phyloP scores from a whole-genome alignment of 768 basidiomycete genomes.

The Termitomyces bulborhizus region DNA sequence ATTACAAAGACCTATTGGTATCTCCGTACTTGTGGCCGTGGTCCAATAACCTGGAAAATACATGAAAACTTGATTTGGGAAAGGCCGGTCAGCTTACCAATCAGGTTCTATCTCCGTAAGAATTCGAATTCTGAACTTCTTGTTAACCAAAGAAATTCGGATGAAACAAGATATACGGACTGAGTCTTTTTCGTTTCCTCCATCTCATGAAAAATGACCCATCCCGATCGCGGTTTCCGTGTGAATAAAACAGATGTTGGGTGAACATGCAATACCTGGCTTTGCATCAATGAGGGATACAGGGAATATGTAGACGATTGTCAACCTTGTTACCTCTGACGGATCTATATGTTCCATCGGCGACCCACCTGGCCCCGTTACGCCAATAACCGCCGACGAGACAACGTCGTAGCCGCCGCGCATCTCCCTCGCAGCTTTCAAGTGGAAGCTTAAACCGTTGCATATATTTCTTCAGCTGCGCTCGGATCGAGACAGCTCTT shows the following conservation, averaged over 20 bases:
- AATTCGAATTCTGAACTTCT: conserved; percentile 67
- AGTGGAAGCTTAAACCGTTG: conserved; percentile 77
- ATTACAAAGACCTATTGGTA: background rate
- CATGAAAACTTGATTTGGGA: background rate
- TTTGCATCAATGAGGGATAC: conserved; percentile 2
- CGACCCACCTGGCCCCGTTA: conserved; percentile 86
- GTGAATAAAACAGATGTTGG: conserved; percentile 94
- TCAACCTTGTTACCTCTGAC: conserved; percentile 80
- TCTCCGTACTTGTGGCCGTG: conserved; percentile 25
- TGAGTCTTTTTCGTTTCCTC: conserved; percentile 95
- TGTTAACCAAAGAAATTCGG: conserved; percentile 11
- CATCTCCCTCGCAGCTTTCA: conserved; percentile 88
- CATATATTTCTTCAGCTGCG: conserved; percentile 96
- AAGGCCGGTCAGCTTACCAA: conserved; percentile 47
- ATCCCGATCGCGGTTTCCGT: conserved; percentile 82
- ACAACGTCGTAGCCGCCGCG: conserved; percentile 75
- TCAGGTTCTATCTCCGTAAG: conserved; percentile 94
- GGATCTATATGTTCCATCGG: conserved; percentile 90
- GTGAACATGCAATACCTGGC: conserved; percentile 80
- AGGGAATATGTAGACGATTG: background rate
- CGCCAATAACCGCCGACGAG: conserved; percentile 92
- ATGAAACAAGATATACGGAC: conserved; percentile 34
- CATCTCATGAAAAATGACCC: conserved; percentile 95
- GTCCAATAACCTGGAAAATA: conserved; percentile 25
- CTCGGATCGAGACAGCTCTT: conserved; percentile 87